Percentiles rank a stretch among this genome's conserved stretches.
Conservation (phyloP, 1,284 basidiomycete species). For the Cutaneotrichosporon cutaneum region DNA sequence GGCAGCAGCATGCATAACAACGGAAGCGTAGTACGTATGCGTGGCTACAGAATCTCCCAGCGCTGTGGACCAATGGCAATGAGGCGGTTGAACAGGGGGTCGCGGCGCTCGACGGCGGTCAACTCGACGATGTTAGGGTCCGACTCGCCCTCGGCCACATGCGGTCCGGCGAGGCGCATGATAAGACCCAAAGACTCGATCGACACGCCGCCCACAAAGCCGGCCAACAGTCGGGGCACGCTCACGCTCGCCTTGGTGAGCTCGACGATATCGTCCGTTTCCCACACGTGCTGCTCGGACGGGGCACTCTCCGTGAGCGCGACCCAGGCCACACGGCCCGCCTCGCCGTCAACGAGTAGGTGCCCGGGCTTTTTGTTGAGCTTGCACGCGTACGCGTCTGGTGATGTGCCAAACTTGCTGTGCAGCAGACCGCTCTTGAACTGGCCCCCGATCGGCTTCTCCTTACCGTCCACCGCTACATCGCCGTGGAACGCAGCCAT, state of each 20-base stretch:
- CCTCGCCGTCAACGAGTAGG: slow-evolving; percentile 12
- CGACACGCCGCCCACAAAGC: slow-evolving; percentile 51
- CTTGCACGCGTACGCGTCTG: slow-evolving; percentile 14
- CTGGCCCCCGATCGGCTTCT: background rate
- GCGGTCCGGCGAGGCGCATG: slow-evolving; percentile 20
- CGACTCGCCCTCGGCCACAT: background rate
- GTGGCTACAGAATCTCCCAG: slow-evolving; percentile 51
- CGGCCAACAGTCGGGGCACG: slow-evolving; percentile 52
- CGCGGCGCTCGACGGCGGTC: slow-evolving; percentile 50
- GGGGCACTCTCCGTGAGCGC: background rate
- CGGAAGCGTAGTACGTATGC: too few species aligned
- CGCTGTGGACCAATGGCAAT: slow-evolving; percentile 52
- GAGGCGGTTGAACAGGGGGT: slow-evolving; percentile 53
- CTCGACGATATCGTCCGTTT: slow-evolving; percentile 14
- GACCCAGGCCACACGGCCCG: slow-evolving; percentile 1
- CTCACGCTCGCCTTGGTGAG: slow-evolving; percentile 35
- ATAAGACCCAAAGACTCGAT: slow-evolving; percentile 51
- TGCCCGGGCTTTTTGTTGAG: slow-evolving; percentile 6
- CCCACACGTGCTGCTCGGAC: slow-evolving; percentile 5
- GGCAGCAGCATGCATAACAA: background rate
- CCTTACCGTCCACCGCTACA: slow-evolving; percentile 12
- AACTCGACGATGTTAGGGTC: slow-evolving; percentile 31
- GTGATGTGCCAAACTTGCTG: slow-evolving; percentile 15
- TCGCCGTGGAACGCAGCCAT: slow-evolving; percentile 14
- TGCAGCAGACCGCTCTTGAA: background rate